Base-by-base conservation (phyloP, 2,329 filamentous ascomycete species). In the Calonectria pauciramosa region DNA sequence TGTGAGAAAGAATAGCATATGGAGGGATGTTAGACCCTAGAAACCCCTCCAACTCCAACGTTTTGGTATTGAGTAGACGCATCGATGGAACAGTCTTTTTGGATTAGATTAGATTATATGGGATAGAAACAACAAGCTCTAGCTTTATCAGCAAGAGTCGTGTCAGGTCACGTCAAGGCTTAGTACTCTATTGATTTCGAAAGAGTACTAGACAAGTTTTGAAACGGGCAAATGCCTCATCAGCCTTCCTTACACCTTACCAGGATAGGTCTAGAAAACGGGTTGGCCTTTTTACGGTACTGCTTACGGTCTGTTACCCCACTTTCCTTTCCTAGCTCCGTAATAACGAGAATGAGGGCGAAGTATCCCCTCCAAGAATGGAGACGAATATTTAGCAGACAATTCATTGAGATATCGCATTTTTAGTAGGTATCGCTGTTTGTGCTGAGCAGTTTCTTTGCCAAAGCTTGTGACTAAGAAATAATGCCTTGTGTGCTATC, bases 1-100 rank as follows among this genome's bases (percentile, higher is more conserved):
- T 68, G 44, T 68, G 65, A 10, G 65, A 68, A 5, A 68, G 49
- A 41, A 68, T 68, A 9, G 47, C 65, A 38, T 68, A 68, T n/a
- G 38, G 38, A 44, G 38, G 38, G 38, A 20, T 44, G 16, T 20
- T 20, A 8, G 38, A 44, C 38, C 38, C 38, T 7, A 44, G 7
- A 44, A 44, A 44, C 38, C 38, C 38, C 16, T 44, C 38, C 38
- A 44, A 20, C 38, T 44, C 38, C 14, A 44, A 8, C 7, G 38
- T 44, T 20, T 44, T 8, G 10, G 41, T n/a, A n/a, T 47, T 47
- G 41, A 47, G 18, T 47, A 47, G 41, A n/a, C 41, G 41, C 41
- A 47, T 47, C 20, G 20, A 3, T 4, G 8, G n/a, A 47, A 47
- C 41, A 10, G 41, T 7, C 18, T 44, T 3, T 44, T 44, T 20